These are phyloP conservation scores for Xylariaceae sp. DNA, from an alignment of 2,329 filamentous ascomycete species.

Conservation along the genomic window DNA sequence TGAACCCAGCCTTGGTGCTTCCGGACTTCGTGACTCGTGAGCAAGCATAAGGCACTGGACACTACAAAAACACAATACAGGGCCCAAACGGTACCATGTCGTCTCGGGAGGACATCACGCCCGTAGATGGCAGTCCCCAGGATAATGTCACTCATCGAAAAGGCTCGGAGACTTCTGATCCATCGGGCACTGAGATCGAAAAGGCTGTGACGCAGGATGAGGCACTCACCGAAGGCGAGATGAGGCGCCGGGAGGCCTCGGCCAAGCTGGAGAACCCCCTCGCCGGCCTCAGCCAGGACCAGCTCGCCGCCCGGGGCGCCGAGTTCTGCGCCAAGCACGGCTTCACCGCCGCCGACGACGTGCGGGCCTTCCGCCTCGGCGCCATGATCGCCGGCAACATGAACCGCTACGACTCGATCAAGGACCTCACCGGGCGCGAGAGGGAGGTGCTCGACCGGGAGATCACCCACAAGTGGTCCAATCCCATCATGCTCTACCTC, in stretches of 20 bases:
- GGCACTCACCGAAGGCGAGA: slow-evolving; percentile 18
- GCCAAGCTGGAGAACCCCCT: slow-evolving; percentile 34
- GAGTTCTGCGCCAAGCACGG: slow-evolving; percentile 50
- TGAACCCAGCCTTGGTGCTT: no score
- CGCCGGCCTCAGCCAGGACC: slow-evolving; percentile 29
- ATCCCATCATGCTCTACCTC: slow-evolving; percentile 57
- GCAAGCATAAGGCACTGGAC: no score
- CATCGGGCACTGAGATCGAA: slow-evolving; percentile 21
- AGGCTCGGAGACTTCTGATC: slow-evolving; percentile 16
- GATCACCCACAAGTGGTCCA: slow-evolving; percentile 59
- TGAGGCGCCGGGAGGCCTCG: slow-evolving; percentile 27
- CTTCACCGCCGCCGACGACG: slow-evolving; percentile 46
- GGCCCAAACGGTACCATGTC: no score
- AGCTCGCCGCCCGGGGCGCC: slow-evolving; percentile 49
- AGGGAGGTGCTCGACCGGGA: slow-evolving; percentile 51
- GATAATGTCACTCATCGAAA: slow-evolving; percentile 15
- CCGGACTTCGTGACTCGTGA: no score
- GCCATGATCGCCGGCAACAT: slow-evolving; percentile 49
- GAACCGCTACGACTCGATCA: slow-evolving; percentile 40
- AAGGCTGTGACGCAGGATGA: slow-evolving; percentile 12
- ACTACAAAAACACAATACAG: no score
- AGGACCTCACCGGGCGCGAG: slow-evolving; percentile 51
- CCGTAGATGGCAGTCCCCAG: no score
- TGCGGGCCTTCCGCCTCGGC: slow-evolving; percentile 52
- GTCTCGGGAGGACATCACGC: no score